These are phyloP conservation scores for Diaporthe ampelina DNA, from an alignment of 2,329 filamentous ascomycete genomes.

Conservation along the genomic window DNA sequence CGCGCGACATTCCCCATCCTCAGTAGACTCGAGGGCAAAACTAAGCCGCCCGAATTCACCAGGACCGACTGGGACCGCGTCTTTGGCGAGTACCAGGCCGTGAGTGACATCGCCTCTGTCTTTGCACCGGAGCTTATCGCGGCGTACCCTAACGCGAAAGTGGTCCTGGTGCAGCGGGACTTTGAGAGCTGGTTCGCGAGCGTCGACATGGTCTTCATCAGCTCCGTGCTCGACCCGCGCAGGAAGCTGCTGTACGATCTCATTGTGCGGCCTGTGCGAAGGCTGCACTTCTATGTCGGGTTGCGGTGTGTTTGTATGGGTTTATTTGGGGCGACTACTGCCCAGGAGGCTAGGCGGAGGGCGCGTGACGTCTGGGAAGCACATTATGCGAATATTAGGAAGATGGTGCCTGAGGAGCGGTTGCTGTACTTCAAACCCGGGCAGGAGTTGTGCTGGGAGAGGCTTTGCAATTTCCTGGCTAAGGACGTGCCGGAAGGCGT, in stretches of 20 bases:
- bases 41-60: constrained; percentile 48
- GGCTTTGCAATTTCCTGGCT: constrained; percentile 19
- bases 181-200: constrained; percentile 73
- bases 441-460: constrained; percentile 25
- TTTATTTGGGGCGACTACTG: constrained; percentile 78
- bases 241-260: constrained; percentile 16
- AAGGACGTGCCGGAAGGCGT: constrained; percentile 10
- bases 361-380: constrained; percentile 63
- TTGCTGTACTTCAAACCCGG: constrained; percentile 19
- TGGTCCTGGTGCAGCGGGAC: constrained; percentile 76
- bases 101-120: constrained; percentile 43
- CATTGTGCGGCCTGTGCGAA: background rate
- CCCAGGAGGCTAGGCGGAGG: constrained; percentile 66
- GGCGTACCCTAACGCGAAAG: constrained; percentile 79
- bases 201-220: constrained; percentile 65
- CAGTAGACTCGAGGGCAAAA: background rate
- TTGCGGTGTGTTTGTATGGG: constrained; percentile 73
- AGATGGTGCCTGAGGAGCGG: constrained; percentile 52
- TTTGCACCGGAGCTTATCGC: constrained; percentile 79
- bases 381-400: constrained; percentile 42
- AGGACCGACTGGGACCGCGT: constrained; percentile 73
- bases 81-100: constrained; percentile 42
- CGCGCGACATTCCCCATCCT: constrained; percentile 1
- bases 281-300: constrained; percentile 54
- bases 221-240: background rate